Evolutionary conservation across 1,284 basidiomycete species (phyloP).

Genomic region (Pseudozyma thailandica): DNA sequence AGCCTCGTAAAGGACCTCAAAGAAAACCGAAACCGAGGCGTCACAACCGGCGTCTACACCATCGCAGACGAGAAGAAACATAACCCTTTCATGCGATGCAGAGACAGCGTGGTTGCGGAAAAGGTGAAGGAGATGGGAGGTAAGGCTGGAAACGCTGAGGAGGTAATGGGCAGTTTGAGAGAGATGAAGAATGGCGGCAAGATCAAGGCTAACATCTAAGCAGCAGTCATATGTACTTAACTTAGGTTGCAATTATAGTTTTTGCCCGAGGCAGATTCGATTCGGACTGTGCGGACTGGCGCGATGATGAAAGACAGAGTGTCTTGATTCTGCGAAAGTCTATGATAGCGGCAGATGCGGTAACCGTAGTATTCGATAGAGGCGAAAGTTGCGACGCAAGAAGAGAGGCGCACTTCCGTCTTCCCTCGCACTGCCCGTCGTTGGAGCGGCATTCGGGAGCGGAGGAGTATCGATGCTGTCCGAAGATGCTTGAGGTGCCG

Average conservation of each 20-base stretch:
- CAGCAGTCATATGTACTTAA: too few species aligned
- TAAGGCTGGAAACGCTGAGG: constrained; percentile 71
- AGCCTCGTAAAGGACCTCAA: constrained; percentile 70
- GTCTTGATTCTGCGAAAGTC: not conserved
- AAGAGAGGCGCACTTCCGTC: constrained; percentile 16
- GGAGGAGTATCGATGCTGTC: not conserved
- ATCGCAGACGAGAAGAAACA: constrained; percentile 80
- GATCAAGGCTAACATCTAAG: constrained; percentile 54
- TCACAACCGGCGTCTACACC: constrained; percentile 81
- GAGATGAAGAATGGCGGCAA: constrained; percentile 78
- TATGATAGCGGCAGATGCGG: constrained; percentile 15
- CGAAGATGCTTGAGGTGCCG: not conserved
- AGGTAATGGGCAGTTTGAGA: constrained; percentile 79
- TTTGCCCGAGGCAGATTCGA: too few species aligned
- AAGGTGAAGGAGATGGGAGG: constrained; percentile 60
- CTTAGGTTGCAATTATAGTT: too few species aligned
- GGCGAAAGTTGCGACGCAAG: constrained; percentile 32
- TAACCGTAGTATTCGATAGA: constrained; percentile 23
- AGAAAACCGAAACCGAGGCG: constrained; percentile 69
- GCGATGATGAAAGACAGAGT: not conserved
- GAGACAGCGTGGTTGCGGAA: constrained; percentile 61
- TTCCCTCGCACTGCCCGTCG: too few species aligned
- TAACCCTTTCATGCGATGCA: constrained; percentile 68
- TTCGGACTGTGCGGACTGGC: too few species aligned
- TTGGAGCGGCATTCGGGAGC: not conserved